These are phyloP conservation scores for Zymoseptoria tritici DNA, from an alignment of 2,329 filamentous ascomycete species.

Conservation along the genomic window DNA sequence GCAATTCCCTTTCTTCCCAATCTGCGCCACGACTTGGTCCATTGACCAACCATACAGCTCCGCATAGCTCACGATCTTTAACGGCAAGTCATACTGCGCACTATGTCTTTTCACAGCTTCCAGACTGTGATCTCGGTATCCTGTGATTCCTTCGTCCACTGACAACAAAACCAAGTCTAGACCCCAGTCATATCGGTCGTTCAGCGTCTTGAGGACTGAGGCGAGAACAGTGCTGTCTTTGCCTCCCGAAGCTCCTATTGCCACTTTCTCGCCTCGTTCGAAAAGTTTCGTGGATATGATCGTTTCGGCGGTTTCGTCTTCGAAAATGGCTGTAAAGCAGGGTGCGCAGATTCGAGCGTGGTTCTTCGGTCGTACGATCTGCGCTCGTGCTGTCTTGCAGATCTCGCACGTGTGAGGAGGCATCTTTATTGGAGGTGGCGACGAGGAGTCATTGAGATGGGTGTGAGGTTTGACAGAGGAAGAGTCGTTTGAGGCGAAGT, in stretches of 20 bases:
- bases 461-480: neutral
- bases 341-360: constrained; percentile 83
- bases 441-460: neutral
- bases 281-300: constrained; percentile 79
- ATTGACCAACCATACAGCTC: constrained; percentile 98
- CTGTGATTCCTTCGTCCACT: constrained; percentile 95
- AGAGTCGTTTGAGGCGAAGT: neutral
- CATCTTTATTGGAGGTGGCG: constrained; percentile 46
- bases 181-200: constrained; percentile 80
- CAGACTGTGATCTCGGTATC: constrained; percentile 90
- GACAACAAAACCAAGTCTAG: constrained; percentile 79
- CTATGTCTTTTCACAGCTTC: constrained; percentile 96
- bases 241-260: constrained; percentile 91
- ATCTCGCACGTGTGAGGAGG: constrained; percentile 66
- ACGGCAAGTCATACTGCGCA: constrained; percentile 78
- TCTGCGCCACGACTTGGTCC: constrained; percentile 94
- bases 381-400: constrained; percentile 69
- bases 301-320: constrained; percentile 89
- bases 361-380: constrained; percentile 92
- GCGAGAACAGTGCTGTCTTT: constrained; percentile 97
- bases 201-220: constrained; percentile 87
- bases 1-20: constrained; percentile 97
- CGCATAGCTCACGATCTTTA: constrained; percentile 87
- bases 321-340: constrained; percentile 83
- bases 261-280: constrained; percentile 71